Base-by-base conservation (phyloP, 805 yeast species). In the Ogataea ramenticola region DNA sequence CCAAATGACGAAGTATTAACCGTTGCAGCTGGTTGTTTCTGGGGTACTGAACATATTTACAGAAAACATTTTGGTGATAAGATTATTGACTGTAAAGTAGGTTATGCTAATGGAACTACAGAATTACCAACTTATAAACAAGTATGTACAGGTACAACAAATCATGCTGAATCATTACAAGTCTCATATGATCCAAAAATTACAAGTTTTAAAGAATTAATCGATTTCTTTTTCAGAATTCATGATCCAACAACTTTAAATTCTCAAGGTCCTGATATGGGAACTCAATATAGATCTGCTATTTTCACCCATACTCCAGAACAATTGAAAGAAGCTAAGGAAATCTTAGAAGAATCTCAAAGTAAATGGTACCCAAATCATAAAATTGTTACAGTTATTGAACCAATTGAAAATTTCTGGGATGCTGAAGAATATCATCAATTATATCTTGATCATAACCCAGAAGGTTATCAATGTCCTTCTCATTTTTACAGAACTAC, bases 391-490 rank as follows among this genome's bases (percentile, higher is more conserved):
- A 89, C 98, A 1, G 66, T 65, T 38, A 76, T 90, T 42, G 84
- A 78, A 56, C 83, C 86, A 9, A 72, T 88, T 38, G 60, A 68
- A 41, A 71, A 70, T 46, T 93, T 86, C 72, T 83, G 81, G 69
- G 96, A 90, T 58, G 98, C 97, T n/a, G 99, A 91, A 64, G 90
- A 81, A 32, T 91, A 90, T 61, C 99, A 91, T 62, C 98, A 91
- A 61, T 57, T 73, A 48, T 91, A 93, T 61, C 70, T 91, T 54
- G 72, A 74, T 45, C 80, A 78, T 56, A 88, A 91, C 60, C 95
- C 96, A 2, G 64, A 67, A 4, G 97, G 97, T 5, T 88, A 90
- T 62, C 86, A 85, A 46, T 91, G 98, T 61, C 91, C 96, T 19
- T 80, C 91, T 4, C 98, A 91, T 58, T 89, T 74, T 53, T 60